phyloP scores from a whole-genome alignment of 1,139 yeast genomes.

The Diutina rugosa region DNA sequence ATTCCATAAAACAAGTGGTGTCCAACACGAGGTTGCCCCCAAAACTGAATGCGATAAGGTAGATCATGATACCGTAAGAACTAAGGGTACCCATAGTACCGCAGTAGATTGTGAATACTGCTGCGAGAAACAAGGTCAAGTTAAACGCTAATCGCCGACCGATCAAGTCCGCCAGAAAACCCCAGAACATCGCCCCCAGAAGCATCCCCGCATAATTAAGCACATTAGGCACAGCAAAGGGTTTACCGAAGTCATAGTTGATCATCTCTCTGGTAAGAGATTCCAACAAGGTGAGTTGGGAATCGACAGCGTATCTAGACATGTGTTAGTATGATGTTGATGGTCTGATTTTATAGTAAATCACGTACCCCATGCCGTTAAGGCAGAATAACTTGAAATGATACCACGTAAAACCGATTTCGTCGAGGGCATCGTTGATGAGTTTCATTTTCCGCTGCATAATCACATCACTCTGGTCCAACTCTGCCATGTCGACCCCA shows the following conservation, averaged over 20 bases:
- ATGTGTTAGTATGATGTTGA: not conserved
- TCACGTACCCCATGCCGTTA: conserved; percentile 38
- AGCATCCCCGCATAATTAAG: conserved; percentile 28
- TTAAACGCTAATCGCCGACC: conserved; percentile 49
- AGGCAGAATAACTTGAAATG: conserved; percentile 30
- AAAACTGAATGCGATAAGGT: not conserved
- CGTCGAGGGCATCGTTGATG: conserved; percentile 35
- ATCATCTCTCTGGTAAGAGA: conserved; percentile 27
- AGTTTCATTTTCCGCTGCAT: conserved; percentile 12
- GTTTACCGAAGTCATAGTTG: conserved; percentile 28
- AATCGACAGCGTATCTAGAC: conserved; percentile 37
- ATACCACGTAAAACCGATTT: conserved; percentile 38
- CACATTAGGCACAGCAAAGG: conserved; percentile 18
- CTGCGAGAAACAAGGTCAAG: conserved; percentile 26
- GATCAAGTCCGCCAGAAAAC: conserved; percentile 44
- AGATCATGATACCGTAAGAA: not conserved
- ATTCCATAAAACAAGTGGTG: not conserved
- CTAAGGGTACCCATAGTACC: not conserved
- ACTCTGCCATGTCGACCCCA: not conserved
- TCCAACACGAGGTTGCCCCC: conserved; percentile 2
- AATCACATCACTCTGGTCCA: not conserved
- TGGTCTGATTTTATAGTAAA: not conserved
- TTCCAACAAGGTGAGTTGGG: conserved; percentile 38
- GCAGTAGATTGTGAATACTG: not conserved
- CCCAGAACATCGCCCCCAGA: conserved; percentile 44